A percentile compares a stretch with the other conserved stretches of the same genome.
phyloP scores from a whole-genome alignment of 139 green algal genomes.

The Closterium sp. region DNA sequence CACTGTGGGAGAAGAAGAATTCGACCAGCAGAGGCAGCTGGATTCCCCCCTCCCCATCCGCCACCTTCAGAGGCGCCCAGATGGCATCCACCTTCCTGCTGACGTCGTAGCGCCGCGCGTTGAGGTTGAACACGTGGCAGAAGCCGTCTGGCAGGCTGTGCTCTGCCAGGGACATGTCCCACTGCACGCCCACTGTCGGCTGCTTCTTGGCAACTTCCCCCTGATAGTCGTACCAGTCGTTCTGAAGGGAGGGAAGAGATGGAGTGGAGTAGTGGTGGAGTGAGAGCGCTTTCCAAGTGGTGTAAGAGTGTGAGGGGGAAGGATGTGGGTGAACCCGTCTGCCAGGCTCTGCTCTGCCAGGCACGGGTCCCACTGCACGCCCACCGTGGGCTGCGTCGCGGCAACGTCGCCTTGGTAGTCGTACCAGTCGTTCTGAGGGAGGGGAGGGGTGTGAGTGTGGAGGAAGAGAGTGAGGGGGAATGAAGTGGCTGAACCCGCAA shows the following conservation, averaged over 20 bases:
- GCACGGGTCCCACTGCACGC: neutral
- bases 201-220: neutral
- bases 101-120: constrained; percentile 63
- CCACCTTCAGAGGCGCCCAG: constrained; percentile 64
- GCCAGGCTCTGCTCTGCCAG: neutral
- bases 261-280: neutral
- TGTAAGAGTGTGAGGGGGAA: neutral
- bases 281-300: neutral
- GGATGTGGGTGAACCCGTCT: neutral
- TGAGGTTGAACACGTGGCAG: neutral
- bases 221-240: neutral
- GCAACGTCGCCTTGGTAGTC: neutral
- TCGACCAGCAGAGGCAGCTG: constrained; percentile 88
- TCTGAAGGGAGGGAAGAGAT: neutral
- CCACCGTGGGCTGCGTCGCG: neutral
- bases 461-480: too few species aligned
- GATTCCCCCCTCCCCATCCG: constrained; percentile 66
- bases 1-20: constrained; percentile 10
- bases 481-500: too few species aligned
- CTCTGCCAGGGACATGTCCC: neutral
- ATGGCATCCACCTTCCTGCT: constrained; percentile 83
- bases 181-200: neutral
- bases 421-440: neutral
- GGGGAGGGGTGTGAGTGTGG: neutral
- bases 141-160: neutral